Evolutionary conservation across 2,329 filamentous ascomycete species (phyloP).

Genomic region (Exophiala bonariae): DNA sequence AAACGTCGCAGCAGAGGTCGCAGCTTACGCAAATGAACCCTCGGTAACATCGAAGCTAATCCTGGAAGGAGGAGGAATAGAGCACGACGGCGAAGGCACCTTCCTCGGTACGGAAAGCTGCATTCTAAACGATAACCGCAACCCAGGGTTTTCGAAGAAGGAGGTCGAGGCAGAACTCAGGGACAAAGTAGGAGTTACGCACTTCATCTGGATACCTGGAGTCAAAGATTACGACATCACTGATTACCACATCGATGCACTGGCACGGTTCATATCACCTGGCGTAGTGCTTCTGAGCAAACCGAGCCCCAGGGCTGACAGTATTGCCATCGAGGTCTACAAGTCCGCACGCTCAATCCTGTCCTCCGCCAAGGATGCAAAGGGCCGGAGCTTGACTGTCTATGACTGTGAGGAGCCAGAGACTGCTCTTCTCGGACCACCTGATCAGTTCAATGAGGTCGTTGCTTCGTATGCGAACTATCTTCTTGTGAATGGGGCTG

Average conservation of each 20-base stretch:
- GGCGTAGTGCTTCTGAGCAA: conserved; percentile 31
- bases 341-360: conserved; percentile 29
- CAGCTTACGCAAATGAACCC: conserved; percentile 4
- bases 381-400: conserved; percentile 28
- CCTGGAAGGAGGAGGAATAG: conserved; percentile 36
- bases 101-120: conserved; percentile 36
- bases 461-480: conserved; percentile 35
- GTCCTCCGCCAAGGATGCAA: conserved; percentile 26
- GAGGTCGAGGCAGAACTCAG: conserved; percentile 31
- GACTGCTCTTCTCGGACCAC: conserved; percentile 12
- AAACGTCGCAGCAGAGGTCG: conserved; percentile 11
- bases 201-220: conserved; percentile 37
- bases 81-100: conserved; percentile 37
- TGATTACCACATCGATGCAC: conserved; percentile 36
- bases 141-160: conserved; percentile 27
- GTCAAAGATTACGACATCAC: conserved; percentile 34
- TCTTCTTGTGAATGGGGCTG: conserved; percentile 32
- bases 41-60: conserved; percentile 26
- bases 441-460: conserved; percentile 8
- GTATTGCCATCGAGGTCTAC: conserved; percentile 30
- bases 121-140: conserved; percentile 33
- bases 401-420: conserved; percentile 32
- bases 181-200: conserved; percentile 31
- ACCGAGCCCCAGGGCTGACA: conserved; percentile 25
- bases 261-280: conserved; percentile 30